Evolutionary conservation across 139 green algal species (phyloP).

Genomic region (Chlamydomonas sphaeroides): DNA sequence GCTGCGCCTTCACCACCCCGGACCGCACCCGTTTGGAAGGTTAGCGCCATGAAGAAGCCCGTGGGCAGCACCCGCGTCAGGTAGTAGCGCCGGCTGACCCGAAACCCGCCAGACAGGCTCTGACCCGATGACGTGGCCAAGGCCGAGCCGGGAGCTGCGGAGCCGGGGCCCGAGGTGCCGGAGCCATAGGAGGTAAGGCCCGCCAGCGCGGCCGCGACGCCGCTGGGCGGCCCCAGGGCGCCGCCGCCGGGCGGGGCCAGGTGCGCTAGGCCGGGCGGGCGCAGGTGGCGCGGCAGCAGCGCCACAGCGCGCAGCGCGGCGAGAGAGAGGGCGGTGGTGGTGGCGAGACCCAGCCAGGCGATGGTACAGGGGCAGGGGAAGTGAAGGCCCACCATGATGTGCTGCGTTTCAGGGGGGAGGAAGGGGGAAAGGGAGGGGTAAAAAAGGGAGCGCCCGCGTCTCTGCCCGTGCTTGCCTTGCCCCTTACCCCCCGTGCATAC

Average conservation of each 20-base stretch:
- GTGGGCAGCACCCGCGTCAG: constrained; percentile 47
- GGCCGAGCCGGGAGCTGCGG: no score
- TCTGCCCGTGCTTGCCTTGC: no score
- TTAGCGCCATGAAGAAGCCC: constrained; percentile 58
- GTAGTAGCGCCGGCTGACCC: constrained; percentile 35
- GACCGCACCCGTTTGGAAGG: constrained; percentile 35
- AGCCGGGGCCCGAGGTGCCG: no score
- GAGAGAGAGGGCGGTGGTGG: constrained; percentile 33
- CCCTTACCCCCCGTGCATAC: not conserved
- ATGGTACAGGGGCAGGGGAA: constrained; percentile 55
- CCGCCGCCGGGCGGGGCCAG: no score
- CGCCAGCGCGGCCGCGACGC: no score
- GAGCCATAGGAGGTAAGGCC: no score
- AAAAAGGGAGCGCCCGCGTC: no score
- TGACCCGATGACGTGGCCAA: no score
- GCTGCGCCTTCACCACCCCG: not conserved
- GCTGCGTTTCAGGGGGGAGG: not conserved
- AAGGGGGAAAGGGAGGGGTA: no score
- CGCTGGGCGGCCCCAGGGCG: no score
- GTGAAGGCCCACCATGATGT: constrained; percentile 50
- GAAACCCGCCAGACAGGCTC: no score
- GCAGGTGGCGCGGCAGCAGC: not conserved
- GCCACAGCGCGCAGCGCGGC: not conserved
- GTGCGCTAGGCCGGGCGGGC: no score
- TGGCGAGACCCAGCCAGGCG: constrained; percentile 46